Conservation (phyloP, 768 basidiomycete genomes). For the Naganishia onofrii region DNA sequence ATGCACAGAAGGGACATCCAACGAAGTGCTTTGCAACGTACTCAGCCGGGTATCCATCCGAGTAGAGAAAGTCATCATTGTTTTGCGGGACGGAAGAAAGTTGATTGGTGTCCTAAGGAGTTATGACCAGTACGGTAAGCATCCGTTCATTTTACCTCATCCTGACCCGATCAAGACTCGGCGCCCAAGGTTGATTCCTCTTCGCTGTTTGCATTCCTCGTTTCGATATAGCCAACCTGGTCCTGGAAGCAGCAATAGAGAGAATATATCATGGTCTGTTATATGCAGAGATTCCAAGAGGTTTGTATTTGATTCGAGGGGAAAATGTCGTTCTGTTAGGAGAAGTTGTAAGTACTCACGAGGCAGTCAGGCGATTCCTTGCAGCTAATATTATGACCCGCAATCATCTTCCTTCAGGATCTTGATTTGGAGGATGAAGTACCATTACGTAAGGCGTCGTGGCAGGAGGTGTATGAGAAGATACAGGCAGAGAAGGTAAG, state of each 20-base stretch:
- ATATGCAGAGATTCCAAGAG: conserved; percentile 68
- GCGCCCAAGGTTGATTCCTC: background rate
- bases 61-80: conserved; percentile 95
- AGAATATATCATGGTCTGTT: conserved; percentile 84
- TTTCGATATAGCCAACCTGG: conserved; percentile 79
- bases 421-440: conserved; percentile 88
- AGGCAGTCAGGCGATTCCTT: background rate
- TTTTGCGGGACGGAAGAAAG: conserved; percentile 93
- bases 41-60: background rate
- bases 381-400: background rate
- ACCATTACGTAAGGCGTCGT: conserved; percentile 71
- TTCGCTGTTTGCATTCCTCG: background rate
- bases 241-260: conserved; percentile 92
- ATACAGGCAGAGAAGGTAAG: conserved; percentile 67
- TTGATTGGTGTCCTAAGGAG: conserved; percentile 92
- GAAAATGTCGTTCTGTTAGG: conserved; percentile 97
- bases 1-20: background rate
- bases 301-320: conserved; percentile 89
- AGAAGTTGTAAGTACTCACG: conserved; percentile 74
- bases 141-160: background rate
- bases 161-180: background rate
- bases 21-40: background rate
- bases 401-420: conserved; percentile 61
- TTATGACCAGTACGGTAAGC: conserved; percentile 96
- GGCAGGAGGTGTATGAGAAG: conserved; percentile 66